Evolutionary conservation across 371 early-diverging fungal genomes (phyloP), one percentile per base, ranked within the genome.

Genomic region (Capillidium heterosporum): DNA sequence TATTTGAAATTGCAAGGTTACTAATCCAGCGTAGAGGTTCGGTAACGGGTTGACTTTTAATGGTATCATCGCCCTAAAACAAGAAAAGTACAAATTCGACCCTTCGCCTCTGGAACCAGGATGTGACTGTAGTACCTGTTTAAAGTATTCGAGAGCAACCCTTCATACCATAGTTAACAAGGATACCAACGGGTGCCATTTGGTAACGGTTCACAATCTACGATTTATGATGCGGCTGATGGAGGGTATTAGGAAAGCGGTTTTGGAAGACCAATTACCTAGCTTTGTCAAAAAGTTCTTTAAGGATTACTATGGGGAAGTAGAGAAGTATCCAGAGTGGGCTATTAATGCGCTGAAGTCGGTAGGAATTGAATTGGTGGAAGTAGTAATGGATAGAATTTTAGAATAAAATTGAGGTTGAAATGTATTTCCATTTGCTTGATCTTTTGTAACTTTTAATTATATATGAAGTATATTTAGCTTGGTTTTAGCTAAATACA

Each of bases 171-270:
- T 86, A 27, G 79, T 78, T 48, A 80, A 84, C 51, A 82, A 80
- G 59, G 90, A 90, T 53, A 88, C 91, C 1, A 87, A 88, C n/a
- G 92, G 87, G 13, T 90, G 91, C 67, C 90, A 88, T 59, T 69
- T 96, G 58, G 66, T 93, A 27, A 80, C 91, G 2, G 70, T 86
- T 32, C 97, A 96, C 65, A 96, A 96, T 64, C 76, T 93, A 44
- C 78, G 85, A 4, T 96, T 83, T 75, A 91, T 94, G 71, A 73
- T 89, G 71, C 75, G 83, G 39, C 65, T 96, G 46, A 91, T 89
- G 87, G 66, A 76, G 48, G 76, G 81, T 56, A 85, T 93, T 60
- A 80, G 90, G 60, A 67, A 73, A 42, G 77, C 84, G 26, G 89
- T 96, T 48, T 62, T 74, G 13, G 72, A 77, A 28, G 86, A 88